phyloP scores from a whole-genome alignment of 1,284 basidiomycete genomes.

The Ustilago nuda region DNA sequence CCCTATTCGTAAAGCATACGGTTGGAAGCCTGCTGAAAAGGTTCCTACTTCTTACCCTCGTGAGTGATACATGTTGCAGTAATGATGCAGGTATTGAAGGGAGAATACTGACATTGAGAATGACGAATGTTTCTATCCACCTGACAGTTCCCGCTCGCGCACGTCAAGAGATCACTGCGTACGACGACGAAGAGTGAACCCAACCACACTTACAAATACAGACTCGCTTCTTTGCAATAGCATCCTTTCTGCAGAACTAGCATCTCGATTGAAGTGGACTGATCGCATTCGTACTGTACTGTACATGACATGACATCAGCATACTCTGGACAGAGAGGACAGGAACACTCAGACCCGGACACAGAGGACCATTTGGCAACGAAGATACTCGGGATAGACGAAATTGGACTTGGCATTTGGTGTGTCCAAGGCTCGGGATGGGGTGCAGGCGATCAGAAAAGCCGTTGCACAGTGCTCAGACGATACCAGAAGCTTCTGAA shows the following conservation, averaged over 20 bases:
- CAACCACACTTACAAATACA: slow-evolving; percentile 1
- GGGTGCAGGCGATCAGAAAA: too few relatives aligned
- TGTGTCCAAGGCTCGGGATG: too few relatives aligned
- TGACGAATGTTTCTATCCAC: background rate
- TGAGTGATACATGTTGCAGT: slow-evolving; percentile 65
- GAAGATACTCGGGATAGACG: too few relatives aligned
- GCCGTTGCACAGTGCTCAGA: too few relatives aligned
- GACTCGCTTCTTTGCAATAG: slow-evolving; percentile 19
- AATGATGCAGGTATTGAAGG: background rate
- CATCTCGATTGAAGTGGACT: background rate
- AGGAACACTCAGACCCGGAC: too few relatives aligned
- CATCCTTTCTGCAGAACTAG: slow-evolving; percentile 1
- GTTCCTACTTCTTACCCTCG: slow-evolving; percentile 87
- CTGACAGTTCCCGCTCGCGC: slow-evolving; percentile 58
- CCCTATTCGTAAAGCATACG: slow-evolving; percentile 78
- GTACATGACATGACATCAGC: background rate
- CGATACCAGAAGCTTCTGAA: too few relatives aligned
- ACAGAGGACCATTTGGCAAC: too few relatives aligned
- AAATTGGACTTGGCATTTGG: too few relatives aligned
- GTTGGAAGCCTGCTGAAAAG: slow-evolving; percentile 80
- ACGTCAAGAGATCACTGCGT: slow-evolving; percentile 58
- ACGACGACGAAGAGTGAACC: slow-evolving; percentile 58
- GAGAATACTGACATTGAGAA: background rate
- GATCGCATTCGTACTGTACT: too few relatives aligned
- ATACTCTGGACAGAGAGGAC: too few relatives aligned